Base-by-base conservation (phyloP, 1,284 basidiomycete genomes). In the Tilletiaria anomala region DNA sequence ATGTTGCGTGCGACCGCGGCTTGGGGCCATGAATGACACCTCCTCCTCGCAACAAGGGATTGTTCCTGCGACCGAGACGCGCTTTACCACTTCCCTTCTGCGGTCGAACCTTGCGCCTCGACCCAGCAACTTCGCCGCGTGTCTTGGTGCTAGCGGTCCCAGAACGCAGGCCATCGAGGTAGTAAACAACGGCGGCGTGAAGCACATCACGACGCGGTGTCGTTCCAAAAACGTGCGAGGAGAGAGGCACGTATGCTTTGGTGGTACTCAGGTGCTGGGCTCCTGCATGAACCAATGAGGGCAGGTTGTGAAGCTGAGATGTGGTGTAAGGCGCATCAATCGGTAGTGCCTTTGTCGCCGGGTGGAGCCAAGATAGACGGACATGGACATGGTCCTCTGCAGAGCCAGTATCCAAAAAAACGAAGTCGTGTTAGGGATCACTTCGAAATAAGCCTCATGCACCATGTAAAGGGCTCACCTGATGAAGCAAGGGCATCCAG, bases 1-100 rank as follows among this genome's bases (percentile, higher is more conserved):
- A 80, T 35, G 85, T 89, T 53, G 83, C 79, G 67, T 88, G 89
- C 68, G 93, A 83, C 42, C 88, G 77, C 0, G 85, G 84, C 61
- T 83, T 80, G 0, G 87, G 85, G 29, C 86, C 86, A 56, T 86
- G 86, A 2, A 84, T 84, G 21, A 83, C 78, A 56, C 88, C 91
- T 70, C 91, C 91, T 40, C 89, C 89, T 24, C 81, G 75, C 51
- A 89, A 76, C 72, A 88, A 85, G 4, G 89, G 88, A 64, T 79
- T 84, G 53, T 85, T 81, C 11, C 73, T 77, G 59, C 88, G 85
- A 38, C 91, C 91, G 2, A 91, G 72, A 70, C 91, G 83, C 14
- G 91, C 93, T 50, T 71, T 73, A 55, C 91, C 93, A 8, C 78
- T 77, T 1, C 89, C 89, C 70, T 99, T 99, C 67, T 99, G 91